Evolutionary conservation across 345 rosid genomes (phyloP).

Genomic region (Laguncularia racemosa): DNA sequence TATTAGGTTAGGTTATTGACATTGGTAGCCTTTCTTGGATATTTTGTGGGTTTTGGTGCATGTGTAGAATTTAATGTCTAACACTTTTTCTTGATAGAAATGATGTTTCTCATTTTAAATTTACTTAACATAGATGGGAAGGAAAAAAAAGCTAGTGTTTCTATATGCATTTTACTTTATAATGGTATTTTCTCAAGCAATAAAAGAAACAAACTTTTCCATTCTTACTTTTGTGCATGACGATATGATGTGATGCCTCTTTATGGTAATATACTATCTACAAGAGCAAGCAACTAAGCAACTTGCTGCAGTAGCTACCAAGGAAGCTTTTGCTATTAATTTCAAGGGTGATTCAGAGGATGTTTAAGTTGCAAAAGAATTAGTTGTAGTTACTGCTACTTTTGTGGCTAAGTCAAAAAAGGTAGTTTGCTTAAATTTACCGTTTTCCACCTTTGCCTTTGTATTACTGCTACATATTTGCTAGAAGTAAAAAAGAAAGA

Average conservation of each 20-base stretch:
- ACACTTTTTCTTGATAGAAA: no score
- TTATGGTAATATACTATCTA: background rate
- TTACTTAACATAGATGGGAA: no score
- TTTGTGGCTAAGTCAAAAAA: conserved; percentile 54
- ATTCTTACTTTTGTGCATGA: background rate
- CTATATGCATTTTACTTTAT: no score
- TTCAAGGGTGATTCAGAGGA: conserved; percentile 44
- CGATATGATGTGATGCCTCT: background rate
- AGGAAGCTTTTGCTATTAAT: conserved; percentile 48
- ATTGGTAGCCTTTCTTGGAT: no score
- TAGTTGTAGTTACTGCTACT: conserved; percentile 50
- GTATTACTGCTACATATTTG: background rate
- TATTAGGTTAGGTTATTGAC: no score
- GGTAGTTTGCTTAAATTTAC: conserved; percentile 23
- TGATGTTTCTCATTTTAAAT: no score
- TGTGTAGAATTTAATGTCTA: no score
- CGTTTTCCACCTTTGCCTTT: background rate
- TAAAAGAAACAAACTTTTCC: background rate
- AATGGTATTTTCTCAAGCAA: no score
- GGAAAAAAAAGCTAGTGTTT: no score
- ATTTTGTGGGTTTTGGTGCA: no score
- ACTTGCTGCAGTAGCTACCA: conserved; percentile 57
- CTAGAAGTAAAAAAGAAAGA: no score
- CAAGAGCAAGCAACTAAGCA: conserved; percentile 97
- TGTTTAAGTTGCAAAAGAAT: conserved; percentile 58